Base-by-base conservation (phyloP, 768 basidiomycete genomes). In the Boletellus ananas region DNA sequence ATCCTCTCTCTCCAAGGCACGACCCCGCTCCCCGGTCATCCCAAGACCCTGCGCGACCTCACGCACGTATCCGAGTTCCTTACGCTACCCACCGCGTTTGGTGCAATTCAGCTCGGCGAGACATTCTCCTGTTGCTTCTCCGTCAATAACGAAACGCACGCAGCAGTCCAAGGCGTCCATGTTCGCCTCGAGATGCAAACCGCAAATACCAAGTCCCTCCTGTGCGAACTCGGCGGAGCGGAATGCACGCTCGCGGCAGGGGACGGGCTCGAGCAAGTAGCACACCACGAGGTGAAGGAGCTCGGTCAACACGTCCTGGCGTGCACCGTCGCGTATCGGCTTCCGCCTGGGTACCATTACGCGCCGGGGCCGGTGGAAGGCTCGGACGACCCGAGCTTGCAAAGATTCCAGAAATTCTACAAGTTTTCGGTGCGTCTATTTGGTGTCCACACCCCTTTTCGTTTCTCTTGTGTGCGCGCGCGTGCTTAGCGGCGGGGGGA, bases 281-380 rank as follows among this genome's bases (percentile, higher is more conserved):
- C 92, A 1, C 75, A 82, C 52, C 88, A 91, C 60, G 94, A 97
- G 70, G 89, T 96, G 57, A 96, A 96, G 69, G 94, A 97, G 63
- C 75, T 95, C 17, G 93, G 92, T 1, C 84, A 91, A 62, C 93
- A 95, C 66, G 89, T 94, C 11, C 72, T 97, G 34, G 89, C 84
- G 2, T 93, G 91, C 61, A 83, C 83, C 6, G 88, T 95, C 23
- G 79, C 79, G 20, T 96, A 95, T 73, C 83, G 79, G n/a, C 74
- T 87, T 11, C 84, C 85, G 3, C 75, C 78, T 14, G 78, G 79
- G 50, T 69, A 74, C 39, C 78, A 80, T n/a, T 68, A 72, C 21
- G 63, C 75, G 5, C 74, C 78, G 7, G 75, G 72, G n/a, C 69
- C 77, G 14, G 63, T 70, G 12, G 76, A 80, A 45, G 76, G 81